Conservation (phyloP, 371 early-diverging fungal genomes). For the Funneliformis caledonium region DNA sequence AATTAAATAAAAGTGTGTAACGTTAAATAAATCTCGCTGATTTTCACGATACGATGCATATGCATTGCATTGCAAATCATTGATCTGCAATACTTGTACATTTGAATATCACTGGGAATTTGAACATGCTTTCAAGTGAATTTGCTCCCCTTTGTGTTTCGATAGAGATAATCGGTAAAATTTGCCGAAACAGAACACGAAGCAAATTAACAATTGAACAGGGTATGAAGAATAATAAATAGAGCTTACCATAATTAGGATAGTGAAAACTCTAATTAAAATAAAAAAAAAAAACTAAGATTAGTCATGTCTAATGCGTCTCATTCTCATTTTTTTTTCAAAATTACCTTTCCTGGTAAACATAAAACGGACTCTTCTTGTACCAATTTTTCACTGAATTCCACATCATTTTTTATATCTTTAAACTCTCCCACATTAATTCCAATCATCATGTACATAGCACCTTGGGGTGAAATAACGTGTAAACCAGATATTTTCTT, state of each 20-base stretch:
- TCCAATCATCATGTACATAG: slow-evolving; percentile 94
- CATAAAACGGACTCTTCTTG: slow-evolving; percentile 86
- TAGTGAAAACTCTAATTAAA: slow-evolving; percentile 72
- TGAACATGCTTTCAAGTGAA: too few relatives aligned
- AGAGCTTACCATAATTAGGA: slow-evolving; percentile 73
- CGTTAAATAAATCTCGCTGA: too few relatives aligned
- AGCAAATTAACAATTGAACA: too few relatives aligned
- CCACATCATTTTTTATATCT: slow-evolving; percentile 75
- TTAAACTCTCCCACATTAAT: slow-evolving; percentile 74
- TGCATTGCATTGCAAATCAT: too few relatives aligned
- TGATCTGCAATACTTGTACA: too few relatives aligned
- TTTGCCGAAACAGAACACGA: too few relatives aligned
- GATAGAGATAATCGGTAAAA: too few relatives aligned
- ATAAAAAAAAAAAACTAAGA: background rate
- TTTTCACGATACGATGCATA: too few relatives aligned
- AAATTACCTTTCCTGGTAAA: slow-evolving; percentile 78
- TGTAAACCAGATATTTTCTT: slow-evolving; percentile 74
- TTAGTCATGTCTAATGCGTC: background rate
- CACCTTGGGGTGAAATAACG: slow-evolving; percentile 86
- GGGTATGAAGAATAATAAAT: too few relatives aligned
- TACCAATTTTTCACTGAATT: slow-evolving; percentile 81
- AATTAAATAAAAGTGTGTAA: background rate
- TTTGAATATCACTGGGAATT: too few relatives aligned
- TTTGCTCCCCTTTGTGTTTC: too few relatives aligned
- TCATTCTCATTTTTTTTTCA: background rate